Evolutionary conservation across 257 asterid genomes (phyloP), one percentile per base, ranked within the genome.

Genomic region (Plantago major): DNA sequence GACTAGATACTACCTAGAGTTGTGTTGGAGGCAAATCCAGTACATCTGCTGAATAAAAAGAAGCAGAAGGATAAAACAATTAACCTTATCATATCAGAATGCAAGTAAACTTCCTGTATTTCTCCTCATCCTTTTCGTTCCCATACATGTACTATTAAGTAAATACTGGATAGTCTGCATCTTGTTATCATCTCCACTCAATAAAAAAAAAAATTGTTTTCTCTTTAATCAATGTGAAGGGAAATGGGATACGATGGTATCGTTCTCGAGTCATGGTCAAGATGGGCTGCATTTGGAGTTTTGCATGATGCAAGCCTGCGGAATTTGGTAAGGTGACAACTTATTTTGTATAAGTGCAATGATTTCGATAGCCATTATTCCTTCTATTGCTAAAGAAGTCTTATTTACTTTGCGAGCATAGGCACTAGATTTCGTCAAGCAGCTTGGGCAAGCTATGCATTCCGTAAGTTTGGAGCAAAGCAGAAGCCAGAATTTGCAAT

Each of bases 201-300:
- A 22, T 22, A 1, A 2, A 50, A 62, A 55, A 11, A 64, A 67
- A 43, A 50, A 30, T 58, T 70, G 62, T 70, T 9, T 74, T 53
- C 40, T 54, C 40, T 50, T 63, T 51, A 68, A 65, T 40, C 59
- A 26, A 66, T 67, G 45, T 59, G 51, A 57, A 92, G 99, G 87
- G 96, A 88, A 65, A 80, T 92, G 89, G 89, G 74, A 72, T 92
- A 82, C 66, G 97, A 92, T 74, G 99, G 99, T 76, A 89, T 92
- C 12, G 99, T 92, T 52, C 82, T 92, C 67, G 99, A 89, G 76
- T 89, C 97, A 10, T 92, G 97, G 99, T 86, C 99, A 50, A 86
- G 94, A 70, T 92, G 97, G 99, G 95, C 92, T 61, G 85, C 87
- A 66, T 82, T 84, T 71, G 98, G 97, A 67, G 76, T 92, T 74